These are phyloP conservation scores for Nitzschia putrida DNA, from an alignment of 108 stramenopile genomes.

Conservation along the genomic window DNA sequence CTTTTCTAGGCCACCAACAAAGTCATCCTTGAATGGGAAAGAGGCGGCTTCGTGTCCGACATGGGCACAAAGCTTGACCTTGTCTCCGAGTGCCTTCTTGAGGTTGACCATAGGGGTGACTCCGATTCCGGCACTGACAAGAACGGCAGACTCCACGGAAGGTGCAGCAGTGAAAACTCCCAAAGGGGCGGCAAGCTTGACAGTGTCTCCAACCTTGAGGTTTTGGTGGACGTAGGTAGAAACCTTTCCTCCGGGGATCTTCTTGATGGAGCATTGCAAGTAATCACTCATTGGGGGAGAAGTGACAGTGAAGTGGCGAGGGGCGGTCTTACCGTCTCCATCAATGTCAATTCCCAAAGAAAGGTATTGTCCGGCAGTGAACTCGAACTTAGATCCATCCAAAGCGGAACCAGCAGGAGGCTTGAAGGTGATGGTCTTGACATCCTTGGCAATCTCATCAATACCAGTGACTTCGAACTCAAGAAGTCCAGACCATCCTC, in stretches of 20 bases:
- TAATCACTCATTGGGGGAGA: constrained; percentile 4
- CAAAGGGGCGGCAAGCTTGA: constrained; percentile 7
- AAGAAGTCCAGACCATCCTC: constrained; percentile 8
- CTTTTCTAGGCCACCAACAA: constrained; percentile 2
- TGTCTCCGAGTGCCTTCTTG: not conserved
- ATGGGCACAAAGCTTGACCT: constrained; percentile 7
- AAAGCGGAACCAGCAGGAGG: not conserved
- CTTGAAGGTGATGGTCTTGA: constrained; percentile 20
- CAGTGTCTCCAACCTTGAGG: constrained; percentile 12
- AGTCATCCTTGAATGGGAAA: not conserved
- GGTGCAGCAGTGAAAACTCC: constrained; percentile 1
- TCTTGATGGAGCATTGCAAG: constrained; percentile 12
- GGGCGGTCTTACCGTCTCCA: constrained; percentile 9
- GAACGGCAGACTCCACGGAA: not conserved
- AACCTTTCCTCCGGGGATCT: constrained; percentile 3
- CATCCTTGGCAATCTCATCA: constrained; percentile 2
- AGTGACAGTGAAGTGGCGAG: constrained; percentile 20
- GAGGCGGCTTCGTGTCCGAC: not conserved
- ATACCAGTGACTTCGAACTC: constrained; percentile 10
- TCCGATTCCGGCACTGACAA: constrained; percentile 20
- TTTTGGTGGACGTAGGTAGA: constrained; percentile 1
- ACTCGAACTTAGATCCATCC: constrained; percentile 16
- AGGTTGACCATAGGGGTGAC: constrained; percentile 17
- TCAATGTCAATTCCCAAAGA: constrained; percentile 19
- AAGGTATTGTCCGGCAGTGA: constrained; percentile 19